Conservation (phyloP, 108 stramenopile genomes). For the Nannochloropsis gaditana region DNA sequence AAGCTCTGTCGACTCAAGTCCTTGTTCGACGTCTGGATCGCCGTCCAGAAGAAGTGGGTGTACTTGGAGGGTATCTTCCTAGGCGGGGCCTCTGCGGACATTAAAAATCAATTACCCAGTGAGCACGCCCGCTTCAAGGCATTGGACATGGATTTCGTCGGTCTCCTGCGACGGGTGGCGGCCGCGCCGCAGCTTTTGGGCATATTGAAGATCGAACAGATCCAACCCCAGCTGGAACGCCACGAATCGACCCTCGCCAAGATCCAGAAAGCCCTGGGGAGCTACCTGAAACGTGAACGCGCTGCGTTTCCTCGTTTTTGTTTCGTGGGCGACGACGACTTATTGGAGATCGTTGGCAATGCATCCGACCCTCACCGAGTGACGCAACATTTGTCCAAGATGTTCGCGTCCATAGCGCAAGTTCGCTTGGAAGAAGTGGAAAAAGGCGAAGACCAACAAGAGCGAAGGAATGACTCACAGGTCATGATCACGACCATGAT, state of each 20-base stretch:
- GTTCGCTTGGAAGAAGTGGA: constrained; percentile 56
- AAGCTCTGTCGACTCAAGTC: constrained; percentile 75
- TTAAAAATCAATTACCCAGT: constrained; percentile 86
- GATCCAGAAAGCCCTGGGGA: constrained; percentile 91
- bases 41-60: constrained; percentile 94
- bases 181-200: constrained; percentile 60
- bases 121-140: constrained; percentile 88
- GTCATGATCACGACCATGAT: constrained; percentile 61
- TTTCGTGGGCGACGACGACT: constrained; percentile 98
- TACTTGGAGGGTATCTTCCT: constrained; percentile 94
- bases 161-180: constrained; percentile 80
- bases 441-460: constrained; percentile 31
- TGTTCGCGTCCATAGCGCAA: constrained; percentile 87
- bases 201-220: constrained; percentile 73
- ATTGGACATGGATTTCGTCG: constrained; percentile 84
- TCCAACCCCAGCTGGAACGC: constrained; percentile 81
- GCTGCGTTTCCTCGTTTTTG: constrained; percentile 92
- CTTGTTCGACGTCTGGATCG: constrained; percentile 91
- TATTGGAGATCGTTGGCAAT: constrained; percentile 95
- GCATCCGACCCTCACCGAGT: constrained; percentile 84
- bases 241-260: constrained; percentile 75
- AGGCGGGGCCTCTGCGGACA: constrained; percentile 61
- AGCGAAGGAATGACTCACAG: no score
- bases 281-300: constrained; percentile 91
- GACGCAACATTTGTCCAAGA: constrained; percentile 84